phyloP scores from a whole-genome alignment of 176 grass and related monocot genomes.

The Triticum urartu region DNA sequence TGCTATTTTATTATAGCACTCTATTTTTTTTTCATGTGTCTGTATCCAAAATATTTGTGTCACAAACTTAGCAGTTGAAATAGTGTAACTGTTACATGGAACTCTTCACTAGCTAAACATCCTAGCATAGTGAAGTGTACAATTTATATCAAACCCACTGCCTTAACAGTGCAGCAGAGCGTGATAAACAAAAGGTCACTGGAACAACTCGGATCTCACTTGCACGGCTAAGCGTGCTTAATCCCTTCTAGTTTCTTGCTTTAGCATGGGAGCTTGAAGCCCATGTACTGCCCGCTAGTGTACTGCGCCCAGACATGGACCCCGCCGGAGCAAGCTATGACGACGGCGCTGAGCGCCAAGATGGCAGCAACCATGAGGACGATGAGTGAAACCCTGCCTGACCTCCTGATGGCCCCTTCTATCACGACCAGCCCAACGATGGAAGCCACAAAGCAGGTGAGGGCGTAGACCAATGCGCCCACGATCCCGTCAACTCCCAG shows the following conservation, averaged over 20 bases:
- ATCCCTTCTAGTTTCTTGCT: too few relatives aligned
- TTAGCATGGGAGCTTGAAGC: slow-evolving; percentile 44
- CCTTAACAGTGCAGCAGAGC: not conserved
- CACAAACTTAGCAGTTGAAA: not conserved
- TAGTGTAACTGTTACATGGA: not conserved
- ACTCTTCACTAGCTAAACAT: not conserved
- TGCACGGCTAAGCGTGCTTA: too few relatives aligned
- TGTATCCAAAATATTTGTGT: not conserved
- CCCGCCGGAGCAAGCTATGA: slow-evolving; percentile 41
- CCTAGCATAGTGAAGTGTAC: not conserved
- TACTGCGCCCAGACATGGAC: slow-evolving; percentile 46
- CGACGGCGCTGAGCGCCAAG: slow-evolving; percentile 38
- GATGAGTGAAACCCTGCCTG: slow-evolving; percentile 40
- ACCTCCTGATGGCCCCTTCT: slow-evolving; percentile 31
- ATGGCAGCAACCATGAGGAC: slow-evolving; percentile 28
- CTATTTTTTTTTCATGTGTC: too few relatives aligned
- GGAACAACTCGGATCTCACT: too few relatives aligned
- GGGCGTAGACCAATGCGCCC: slow-evolving; percentile 26
- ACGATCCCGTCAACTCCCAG: slow-evolving; percentile 35
- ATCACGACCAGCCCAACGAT: slow-evolving; percentile 34
- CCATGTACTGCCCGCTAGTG: slow-evolving; percentile 44
- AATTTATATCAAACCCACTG: not conserved
- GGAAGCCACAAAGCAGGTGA: slow-evolving; percentile 44
- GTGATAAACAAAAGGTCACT: too few relatives aligned
- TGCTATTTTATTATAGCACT: too few relatives aligned